Percentiles rank a stretch among this genome's conserved stretches.
Evolutionary conservation across 805 yeast genomes (phyloP).

Genomic region (Saturnispora saitoi): DNA sequence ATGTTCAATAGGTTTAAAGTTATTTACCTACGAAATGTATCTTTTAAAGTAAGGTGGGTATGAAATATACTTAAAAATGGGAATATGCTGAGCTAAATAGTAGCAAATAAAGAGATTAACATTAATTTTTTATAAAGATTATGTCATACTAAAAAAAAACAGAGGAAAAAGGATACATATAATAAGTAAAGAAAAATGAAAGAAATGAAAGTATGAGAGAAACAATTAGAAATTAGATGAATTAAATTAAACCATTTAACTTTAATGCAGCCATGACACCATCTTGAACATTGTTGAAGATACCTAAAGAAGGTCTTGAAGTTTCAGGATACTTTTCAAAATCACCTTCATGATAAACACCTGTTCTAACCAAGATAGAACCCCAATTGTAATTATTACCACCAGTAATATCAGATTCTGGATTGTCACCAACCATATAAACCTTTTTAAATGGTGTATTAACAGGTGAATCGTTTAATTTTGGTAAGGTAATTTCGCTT

Average conservation of each 20-base stretch:
- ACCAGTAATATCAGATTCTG: slow-evolving; percentile 85
- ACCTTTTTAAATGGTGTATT: slow-evolving; percentile 48
- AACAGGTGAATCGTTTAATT: slow-evolving; percentile 33
- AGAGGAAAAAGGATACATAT: neutral
- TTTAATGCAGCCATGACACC: slow-evolving; percentile 30
- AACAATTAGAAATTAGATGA: neutral
- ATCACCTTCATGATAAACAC: slow-evolving; percentile 68
- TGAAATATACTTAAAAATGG: no score
- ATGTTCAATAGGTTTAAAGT: no score
- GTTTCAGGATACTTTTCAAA: slow-evolving; percentile 24
- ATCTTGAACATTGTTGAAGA: slow-evolving; percentile 39
- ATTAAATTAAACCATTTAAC: slow-evolving; percentile 14
- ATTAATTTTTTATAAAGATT: neutral
- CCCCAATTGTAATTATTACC: slow-evolving; percentile 88
- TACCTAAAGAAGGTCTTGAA: slow-evolving; percentile 42
- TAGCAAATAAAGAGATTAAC: neutral
- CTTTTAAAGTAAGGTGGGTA: no score
- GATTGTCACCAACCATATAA: slow-evolving; percentile 96
- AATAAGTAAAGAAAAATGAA: neutral
- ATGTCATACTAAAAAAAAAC: neutral
- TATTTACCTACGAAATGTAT: no score
- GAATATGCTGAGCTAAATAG: no score
- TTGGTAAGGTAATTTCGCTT: slow-evolving; percentile 31
- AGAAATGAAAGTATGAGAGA: neutral
- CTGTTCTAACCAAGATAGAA: slow-evolving; percentile 75